These are phyloP conservation scores for Melampsora occidentalis DNA, from an alignment of 1,284 basidiomycete species.

Conservation along the genomic window DNA sequence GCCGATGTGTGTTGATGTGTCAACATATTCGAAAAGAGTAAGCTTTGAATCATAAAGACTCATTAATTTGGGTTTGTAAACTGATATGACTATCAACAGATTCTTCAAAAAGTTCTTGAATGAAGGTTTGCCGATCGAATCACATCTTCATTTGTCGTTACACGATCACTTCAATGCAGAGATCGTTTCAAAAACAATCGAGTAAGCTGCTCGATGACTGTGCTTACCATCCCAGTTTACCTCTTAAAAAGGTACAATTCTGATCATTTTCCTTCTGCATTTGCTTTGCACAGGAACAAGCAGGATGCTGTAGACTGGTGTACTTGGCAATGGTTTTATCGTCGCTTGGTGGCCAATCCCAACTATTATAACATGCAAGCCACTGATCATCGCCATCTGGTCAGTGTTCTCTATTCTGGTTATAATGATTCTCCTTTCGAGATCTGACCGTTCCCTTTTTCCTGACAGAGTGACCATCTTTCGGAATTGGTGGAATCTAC, in stretches of 20 bases:
- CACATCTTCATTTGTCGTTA: conserved; percentile 71
- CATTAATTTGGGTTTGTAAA: not conserved
- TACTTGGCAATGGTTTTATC: conserved; percentile 52
- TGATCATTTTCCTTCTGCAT: not conserved
- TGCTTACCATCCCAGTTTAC: no score
- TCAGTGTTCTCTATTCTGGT: conserved; percentile 50
- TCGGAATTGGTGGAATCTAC: conserved; percentile 95
- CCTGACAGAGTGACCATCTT: conserved; percentile 65
- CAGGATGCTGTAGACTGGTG: conserved; percentile 83
- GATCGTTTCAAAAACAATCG: conserved; percentile 96
- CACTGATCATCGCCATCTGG: conserved; percentile 85
- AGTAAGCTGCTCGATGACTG: conserved; percentile 56
- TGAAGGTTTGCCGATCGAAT: conserved; percentile 96
- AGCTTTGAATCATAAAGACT: not conserved
- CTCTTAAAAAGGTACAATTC: conserved; percentile 44
- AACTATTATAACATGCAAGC: conserved; percentile 83
- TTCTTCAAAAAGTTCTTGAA: conserved; percentile 93
- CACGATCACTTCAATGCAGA: conserved; percentile 99
- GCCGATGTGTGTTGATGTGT: conserved; percentile 91
- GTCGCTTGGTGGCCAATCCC: conserved; percentile 56
- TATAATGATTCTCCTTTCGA: not conserved
- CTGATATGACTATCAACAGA: conserved; percentile 14
- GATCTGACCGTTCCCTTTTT: conserved; percentile 2
- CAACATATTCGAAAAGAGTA: conserved; percentile 71
- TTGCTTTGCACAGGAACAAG: conserved; percentile 63